These are phyloP conservation scores for Athelia psychrophila DNA, from an alignment of 1,284 basidiomycete species.

Conservation along the genomic window DNA sequence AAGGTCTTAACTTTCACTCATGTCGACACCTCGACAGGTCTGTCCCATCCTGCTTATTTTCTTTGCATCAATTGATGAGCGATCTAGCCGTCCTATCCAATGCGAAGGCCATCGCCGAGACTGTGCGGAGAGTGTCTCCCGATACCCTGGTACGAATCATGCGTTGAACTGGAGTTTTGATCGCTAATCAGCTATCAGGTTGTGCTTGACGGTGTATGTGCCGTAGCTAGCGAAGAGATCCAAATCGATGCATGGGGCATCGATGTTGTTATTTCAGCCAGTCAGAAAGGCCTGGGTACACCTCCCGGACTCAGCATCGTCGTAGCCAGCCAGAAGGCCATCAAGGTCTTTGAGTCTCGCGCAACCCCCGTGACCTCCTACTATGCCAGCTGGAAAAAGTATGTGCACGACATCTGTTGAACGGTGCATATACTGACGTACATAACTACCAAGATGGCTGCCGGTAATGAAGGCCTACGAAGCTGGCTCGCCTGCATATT, in stretches of 20 bases:
- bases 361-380: slow-evolving; percentile 75
- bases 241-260: slow-evolving; percentile 92
- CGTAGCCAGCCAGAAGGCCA: slow-evolving; percentile 78
- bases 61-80: slow-evolving; percentile 31
- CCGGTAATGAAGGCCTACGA: slow-evolving; percentile 94
- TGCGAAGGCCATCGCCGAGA: slow-evolving; percentile 74
- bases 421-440: not conserved
- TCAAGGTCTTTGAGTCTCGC: slow-evolving; percentile 73
- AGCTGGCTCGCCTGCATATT: slow-evolving; percentile 73
- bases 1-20: slow-evolving; percentile 94
- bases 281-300: slow-evolving; percentile 93
- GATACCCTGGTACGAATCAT: slow-evolving; percentile 65
- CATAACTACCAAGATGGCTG: slow-evolving; percentile 69
- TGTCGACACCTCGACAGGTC: slow-evolving; percentile 89
- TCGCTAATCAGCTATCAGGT: slow-evolving; percentile 39
- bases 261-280: slow-evolving; percentile 88
- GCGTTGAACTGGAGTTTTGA: too few relatives aligned
- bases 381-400: slow-evolving; percentile 90
- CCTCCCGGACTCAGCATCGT: slow-evolving; percentile 95
- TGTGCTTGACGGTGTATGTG: slow-evolving; percentile 91
- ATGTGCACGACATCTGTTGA: slow-evolving; percentile 10
- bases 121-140: slow-evolving; percentile 80
- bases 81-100: slow-evolving; percentile 72
- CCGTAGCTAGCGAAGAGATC: slow-evolving; percentile 96
- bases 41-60: slow-evolving; percentile 1